A percentile compares a stretch with the other conserved stretches of the same genome.
Conservation (phyloP, 129 eudicot genomes). For the Sambucus nigra region DNA sequence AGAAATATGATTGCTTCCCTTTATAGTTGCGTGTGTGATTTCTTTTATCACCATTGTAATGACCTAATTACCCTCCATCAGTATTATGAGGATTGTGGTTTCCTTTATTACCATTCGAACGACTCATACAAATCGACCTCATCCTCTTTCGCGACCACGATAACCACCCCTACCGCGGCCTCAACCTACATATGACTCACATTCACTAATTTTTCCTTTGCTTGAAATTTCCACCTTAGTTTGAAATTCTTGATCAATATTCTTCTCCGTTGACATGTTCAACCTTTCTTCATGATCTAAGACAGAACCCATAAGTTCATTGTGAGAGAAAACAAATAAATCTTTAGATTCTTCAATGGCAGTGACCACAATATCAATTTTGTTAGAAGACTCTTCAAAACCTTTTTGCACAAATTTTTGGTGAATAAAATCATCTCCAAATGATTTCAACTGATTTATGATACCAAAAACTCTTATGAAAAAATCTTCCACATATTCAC, state of each 20-base stretch:
- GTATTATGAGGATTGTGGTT: not conserved
- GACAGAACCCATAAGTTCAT: conserved; percentile 2
- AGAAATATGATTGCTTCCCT: not conserved
- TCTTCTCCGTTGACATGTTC: not conserved
- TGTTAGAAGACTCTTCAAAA: not conserved
- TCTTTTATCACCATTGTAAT: no score
- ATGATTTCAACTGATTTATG: not conserved
- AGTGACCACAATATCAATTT: conserved; percentile 8
- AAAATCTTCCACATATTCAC: conserved; percentile 4
- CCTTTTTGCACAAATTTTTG: conserved; percentile 1
- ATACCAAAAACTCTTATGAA: not conserved
- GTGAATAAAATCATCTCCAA: not conserved
- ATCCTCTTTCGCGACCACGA: not conserved
- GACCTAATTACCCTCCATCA: no score
- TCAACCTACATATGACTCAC: no score
- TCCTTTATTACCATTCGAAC: not conserved
- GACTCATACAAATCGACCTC: not conserved
- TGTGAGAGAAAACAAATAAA: not conserved
- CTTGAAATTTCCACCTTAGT: not conserved
- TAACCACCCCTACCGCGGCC: not conserved
- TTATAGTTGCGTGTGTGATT: not conserved
- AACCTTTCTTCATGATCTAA: not conserved
- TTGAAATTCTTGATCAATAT: not conserved
- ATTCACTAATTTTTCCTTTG: not conserved
- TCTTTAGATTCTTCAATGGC: conserved; percentile 15